Evolutionary conservation across 345 rosid genomes (phyloP), one percentile per base, ranked within the genome.

Genomic region (Litchi chinensis): DNA sequence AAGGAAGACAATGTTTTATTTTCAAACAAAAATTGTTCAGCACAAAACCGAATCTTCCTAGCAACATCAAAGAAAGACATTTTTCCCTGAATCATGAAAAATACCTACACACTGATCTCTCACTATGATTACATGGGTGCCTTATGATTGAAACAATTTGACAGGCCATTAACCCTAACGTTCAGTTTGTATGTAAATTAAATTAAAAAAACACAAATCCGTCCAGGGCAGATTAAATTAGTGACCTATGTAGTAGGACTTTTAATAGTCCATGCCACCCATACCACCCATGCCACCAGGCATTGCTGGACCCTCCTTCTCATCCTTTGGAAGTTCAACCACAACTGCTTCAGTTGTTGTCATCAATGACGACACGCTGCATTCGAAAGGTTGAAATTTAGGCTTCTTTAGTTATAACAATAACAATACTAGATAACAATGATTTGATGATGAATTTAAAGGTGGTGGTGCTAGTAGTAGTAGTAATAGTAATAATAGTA

Each of bases 321-420:
- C 97, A 9, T 95, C 97, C 85, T 90, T 89, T 6, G 99, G 95
- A 70, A 92, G 95, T 76, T 95, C 99, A 21, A 85, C 85, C 65
- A 92, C 93, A 43, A 94, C 85, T 10, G 99, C 98, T 82, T 95
- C 99, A 1, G 97, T 95, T 0, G 99, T 95, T 5, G 98, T 94
- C 94, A 92, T 89, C 91, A 95, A 88, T 4, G 98, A 92, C 2
- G 95, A 91, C 5, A 95, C 95, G 73, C 99, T 95, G 92, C 79
- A 83, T 11, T 15, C 6, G 16, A 6, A 46, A 44, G 5, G 11
- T 37, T 19, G 21, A 43, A 81, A 24, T 6, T 46, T 8, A 7
- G 18, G 10, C 32, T 70, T 70, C 8, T 24, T 19, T 5, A 24
- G 22, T 24, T 10, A 41, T 6, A 21, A 59, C 3, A 50, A 9